Evolutionary conservation across 441 rosid species (phyloP), one percentile per base, ranked within the genome.

Genomic region (Euphorbia corollata): DNA sequence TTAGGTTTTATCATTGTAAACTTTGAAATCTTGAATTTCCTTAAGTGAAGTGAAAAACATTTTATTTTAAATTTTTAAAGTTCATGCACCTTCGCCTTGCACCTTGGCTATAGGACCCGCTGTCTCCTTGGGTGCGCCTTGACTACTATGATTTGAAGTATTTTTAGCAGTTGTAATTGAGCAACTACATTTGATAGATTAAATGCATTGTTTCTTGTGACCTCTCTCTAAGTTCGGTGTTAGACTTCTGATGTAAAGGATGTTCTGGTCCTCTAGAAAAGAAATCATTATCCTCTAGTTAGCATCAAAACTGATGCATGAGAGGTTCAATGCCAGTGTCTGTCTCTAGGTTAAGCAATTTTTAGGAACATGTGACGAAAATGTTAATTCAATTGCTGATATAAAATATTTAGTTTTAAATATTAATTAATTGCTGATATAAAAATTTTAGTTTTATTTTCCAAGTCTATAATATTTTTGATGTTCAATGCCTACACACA

Each of bases 131-230:
- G n/a, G n/a, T n/a, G n/a, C n/a, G n/a, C n/a, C n/a, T n/a, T n/a
- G n/a, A n/a, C n/a, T n/a, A n/a, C n/a, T n/a, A n/a, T n/a, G n/a
- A 2, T 6, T 32, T 32, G 9, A 36, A 36, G 9, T n/a, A 47
- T 50, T 36, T n/a, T 27, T 13, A 24, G 8, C 34, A 8, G 6
- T 64, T 18, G 12, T 23, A 51, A 9, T 71, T 59, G 18, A 55
- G 51, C 32, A 45, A 22, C 38, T 64, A 22, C 19, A 54, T 11
- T 18, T 34, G 64, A 43, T 43, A 45, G 24, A 54, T 32, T 63
- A 36, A 27, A 27, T 62, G 56, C 56, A 16, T 43, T 43, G 30
- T 27, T 50, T 22, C 56, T 20, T 23, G 47, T 65, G 50, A 66
- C 18, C 53, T 56, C 23, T 55, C 12, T 50, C 8, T 36, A 36